Evolutionary conservation across 2,329 filamentous ascomycete species (phyloP).

Genomic region (Fusarium phyllophilum): DNA sequence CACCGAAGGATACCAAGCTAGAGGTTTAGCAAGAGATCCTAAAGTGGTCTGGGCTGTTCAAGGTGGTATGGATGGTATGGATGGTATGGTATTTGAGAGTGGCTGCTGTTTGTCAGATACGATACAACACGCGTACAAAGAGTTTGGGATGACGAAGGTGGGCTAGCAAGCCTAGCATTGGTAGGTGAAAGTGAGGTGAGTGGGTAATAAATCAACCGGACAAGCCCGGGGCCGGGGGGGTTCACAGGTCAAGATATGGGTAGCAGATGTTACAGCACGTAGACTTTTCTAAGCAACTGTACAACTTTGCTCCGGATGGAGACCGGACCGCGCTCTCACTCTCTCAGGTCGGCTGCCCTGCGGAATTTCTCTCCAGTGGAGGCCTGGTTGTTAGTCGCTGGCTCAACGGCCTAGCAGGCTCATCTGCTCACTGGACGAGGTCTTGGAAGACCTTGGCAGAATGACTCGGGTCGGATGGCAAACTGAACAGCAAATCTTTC

Average conservation of each 20-base stretch:
- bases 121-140: slow-evolving; percentile 26
- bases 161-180: slow-evolving; percentile 12
- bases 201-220: slow-evolving; percentile 17
- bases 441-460: slow-evolving; percentile 12
- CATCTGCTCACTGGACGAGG: slow-evolving; percentile 8
- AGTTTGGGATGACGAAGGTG: slow-evolving; percentile 31
- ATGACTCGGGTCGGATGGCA: slow-evolving; percentile 17
- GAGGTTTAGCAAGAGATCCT: slow-evolving; percentile 21
- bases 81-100: background rate
- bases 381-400: slow-evolving; percentile 13
- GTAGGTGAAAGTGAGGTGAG: slow-evolving; percentile 13
- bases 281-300: background rate
- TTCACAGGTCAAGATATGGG: background rate
- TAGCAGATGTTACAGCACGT: background rate
- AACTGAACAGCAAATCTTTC: slow-evolving; percentile 1
- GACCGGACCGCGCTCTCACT: slow-evolving; percentile 20
- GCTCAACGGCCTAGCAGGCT: background rate
- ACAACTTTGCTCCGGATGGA: background rate
- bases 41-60: slow-evolving; percentile 25
- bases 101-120: slow-evolving; percentile 31
- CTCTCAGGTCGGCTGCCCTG: background rate
- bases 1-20: slow-evolving; percentile 45
- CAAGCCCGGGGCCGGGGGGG: slow-evolving; percentile 16
- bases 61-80: background rate
- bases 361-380: slow-evolving; percentile 28